Base-by-base conservation (phyloP, 148 eudicot species). In the Amaranthus palmeri region DNA sequence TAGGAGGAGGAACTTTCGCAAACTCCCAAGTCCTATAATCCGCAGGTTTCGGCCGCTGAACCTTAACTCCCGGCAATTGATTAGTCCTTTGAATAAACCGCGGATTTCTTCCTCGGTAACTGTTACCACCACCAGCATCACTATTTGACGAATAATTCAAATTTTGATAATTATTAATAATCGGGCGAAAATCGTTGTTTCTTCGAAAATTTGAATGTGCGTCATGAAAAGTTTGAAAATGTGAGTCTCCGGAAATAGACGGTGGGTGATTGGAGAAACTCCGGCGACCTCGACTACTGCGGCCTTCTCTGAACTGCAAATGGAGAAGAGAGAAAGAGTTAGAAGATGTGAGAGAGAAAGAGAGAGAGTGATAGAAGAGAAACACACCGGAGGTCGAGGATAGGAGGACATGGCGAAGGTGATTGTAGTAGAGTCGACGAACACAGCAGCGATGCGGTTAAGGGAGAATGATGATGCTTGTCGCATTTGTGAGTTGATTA, bases 1-100 rank as follows among this genome's bases (percentile, higher is more conserved):
- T 11, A 56, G 86, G 80, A 65, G 90, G 87, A 42, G 70, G 77
- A 42, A 54, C 49, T 75, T 74, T 83, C 0, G 88, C 83, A 10
- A 50, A 71, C 77, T 90, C 92, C 96, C 96, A 90, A 49, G 56
- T 45, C 64, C 96, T 81, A 69, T 59, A 85, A 75, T 90, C 89
- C 18, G 75, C 71, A 0, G 87, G 79, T 71, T 71, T 88, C 51
- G 74, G 47, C 65, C 82, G 72, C n/a, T 36, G 65, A 25, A 55
- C 70, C 12, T 51, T 48, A 63, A 7, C 51, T 10, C 67, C 7
- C 15, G 25, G 45, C 17, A 54, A 49, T 42, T 56, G 77, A 71
- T 72, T 71, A 41, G 63, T 79, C 42, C 67, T 68, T 8, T 70
- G 63, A 55, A 54, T 48, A 7, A 56, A 59, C 36, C 71, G 70